Conservation (phyloP, 148 eudicot species). For the Rhododendron williamsianum region DNA sequence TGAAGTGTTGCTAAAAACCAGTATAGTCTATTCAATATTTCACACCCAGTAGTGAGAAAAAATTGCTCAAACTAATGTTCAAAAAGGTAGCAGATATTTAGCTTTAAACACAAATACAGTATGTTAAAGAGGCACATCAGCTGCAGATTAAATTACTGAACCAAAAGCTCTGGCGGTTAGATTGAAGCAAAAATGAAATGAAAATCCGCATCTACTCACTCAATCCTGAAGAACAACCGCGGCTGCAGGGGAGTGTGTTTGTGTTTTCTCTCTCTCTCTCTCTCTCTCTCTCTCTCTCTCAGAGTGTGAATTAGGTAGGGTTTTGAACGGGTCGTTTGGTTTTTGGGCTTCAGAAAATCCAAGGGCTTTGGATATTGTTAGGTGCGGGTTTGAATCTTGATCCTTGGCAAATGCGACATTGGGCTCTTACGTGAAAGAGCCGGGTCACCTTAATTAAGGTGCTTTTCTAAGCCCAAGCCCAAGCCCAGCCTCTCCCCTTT, state of each 20-base stretch:
- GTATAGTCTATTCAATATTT: not conserved
- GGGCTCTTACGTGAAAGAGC: too few species aligned
- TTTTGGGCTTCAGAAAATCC: not conserved
- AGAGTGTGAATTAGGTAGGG: not conserved
- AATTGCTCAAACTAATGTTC: not conserved
- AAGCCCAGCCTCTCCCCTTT: not conserved
- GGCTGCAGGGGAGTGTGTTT: not conserved
- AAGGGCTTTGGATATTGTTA: not conserved
- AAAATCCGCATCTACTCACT: not conserved
- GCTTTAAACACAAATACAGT: not conserved
- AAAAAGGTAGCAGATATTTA: not conserved
- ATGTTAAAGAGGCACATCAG: not conserved
- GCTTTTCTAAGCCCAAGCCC: too few species aligned
- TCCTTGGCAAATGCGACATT: too few species aligned
- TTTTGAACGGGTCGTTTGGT: not conserved
- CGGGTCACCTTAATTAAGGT: too few species aligned
- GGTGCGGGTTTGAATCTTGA: too few species aligned
- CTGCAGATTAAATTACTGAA: not conserved
- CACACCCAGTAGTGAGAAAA: not conserved
- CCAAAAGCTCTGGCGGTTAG: not conserved
- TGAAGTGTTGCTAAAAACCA: not conserved
- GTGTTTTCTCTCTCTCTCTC: not conserved
- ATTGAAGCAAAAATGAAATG: not conserved
- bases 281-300: not conserved
- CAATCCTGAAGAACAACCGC: not conserved